Conservation (phyloP, 2,329 filamentous ascomycete species). For the Neopestalotiopsis sp. region DNA sequence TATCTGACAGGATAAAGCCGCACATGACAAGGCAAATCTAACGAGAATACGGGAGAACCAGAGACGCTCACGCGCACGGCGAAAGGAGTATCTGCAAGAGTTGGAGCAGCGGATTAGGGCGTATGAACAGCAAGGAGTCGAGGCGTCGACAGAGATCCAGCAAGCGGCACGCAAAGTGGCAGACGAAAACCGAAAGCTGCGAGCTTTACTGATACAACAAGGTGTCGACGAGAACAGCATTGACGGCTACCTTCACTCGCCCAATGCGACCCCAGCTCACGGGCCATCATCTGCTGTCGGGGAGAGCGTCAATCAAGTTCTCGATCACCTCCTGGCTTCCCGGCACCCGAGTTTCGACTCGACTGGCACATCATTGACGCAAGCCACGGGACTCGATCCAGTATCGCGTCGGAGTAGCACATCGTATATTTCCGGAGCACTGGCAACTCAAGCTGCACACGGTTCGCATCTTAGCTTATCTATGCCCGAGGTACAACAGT, state of each 20-base stretch:
- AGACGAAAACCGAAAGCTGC: conserved; percentile 71
- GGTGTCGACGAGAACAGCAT: conserved; percentile 57
- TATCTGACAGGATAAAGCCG: conserved; percentile 2
- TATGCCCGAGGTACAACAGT: neutral
- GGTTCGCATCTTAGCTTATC: neutral
- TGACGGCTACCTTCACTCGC: conserved; percentile 19
- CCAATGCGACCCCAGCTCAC: conserved; percentile 14
- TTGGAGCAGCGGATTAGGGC: conserved; percentile 67
- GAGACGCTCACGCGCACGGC: conserved; percentile 73
- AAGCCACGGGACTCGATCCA: neutral
- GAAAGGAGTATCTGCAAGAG: conserved; percentile 75
- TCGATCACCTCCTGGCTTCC: conserved; percentile 17
- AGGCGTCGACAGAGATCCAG: conserved; percentile 75
- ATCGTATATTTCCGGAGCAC: neutral
- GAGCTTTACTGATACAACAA: conserved; percentile 60
- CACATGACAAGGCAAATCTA: conserved; percentile 23
- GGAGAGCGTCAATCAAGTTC: conserved; percentile 17
- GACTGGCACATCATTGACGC: neutral
- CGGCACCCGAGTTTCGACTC: conserved; percentile 4
- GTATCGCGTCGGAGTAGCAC: neutral
- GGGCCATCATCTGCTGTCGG: conserved; percentile 12
- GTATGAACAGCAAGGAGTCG: conserved; percentile 69
- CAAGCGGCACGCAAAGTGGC: conserved; percentile 70
- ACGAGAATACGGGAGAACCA: conserved; percentile 73
- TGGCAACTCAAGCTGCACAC: neutral